Base-by-base conservation (phyloP, 257 asterid species). In the Nicotiana paniculata region DNA sequence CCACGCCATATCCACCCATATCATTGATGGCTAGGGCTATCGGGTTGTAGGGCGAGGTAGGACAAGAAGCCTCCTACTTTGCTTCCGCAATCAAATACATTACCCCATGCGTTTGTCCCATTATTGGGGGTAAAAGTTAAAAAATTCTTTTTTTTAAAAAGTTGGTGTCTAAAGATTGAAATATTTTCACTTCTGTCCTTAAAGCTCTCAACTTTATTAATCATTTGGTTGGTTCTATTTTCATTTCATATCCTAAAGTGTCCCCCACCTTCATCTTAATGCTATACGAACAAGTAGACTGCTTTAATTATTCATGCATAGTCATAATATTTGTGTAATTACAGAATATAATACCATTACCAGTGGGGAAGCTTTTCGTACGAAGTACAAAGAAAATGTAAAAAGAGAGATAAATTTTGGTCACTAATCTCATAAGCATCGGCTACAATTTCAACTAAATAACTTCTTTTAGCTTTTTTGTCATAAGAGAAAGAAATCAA, bases 81-180 rank as follows among this genome's bases (percentile, higher is more conserved):
- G 90, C 82, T 84, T 82, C 88, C 84, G 43, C 77, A 82, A 85
- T 82, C 84, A 75, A 64, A 24, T 77, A 63, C 88, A 87, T 59
- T 24, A 6, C 77, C 63, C 82, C 89, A 85, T 83, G 85, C 74
- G 85, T 66, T 77, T 81, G 87, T 76, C 84, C 84, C 84, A 39
- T 68, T 48, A 39, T 77, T 30, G 63, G 13, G 33, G 61, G n/a
- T 75, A 10, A 64, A 75, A 63, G 58, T 72, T 16, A 7, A 48
- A 16, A 32, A 8, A 3, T 12, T 24, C 21, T 33, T 9, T 72
- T 72, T 28, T 4, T 15, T 24, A 1, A 51, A 13, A 74, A 74
- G 79, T 74, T 74, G 43, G 62, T 74, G 62, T 43, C 35, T 46
- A 74, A 74, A 74, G 24, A 26, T 7, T 7, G 21, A 74, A 12